Percentiles rank a stretch among this genome's conserved stretches.
Conservation (phyloP, 2,329 filamentous ascomycete species). For the Esteya vermicola region DNA sequence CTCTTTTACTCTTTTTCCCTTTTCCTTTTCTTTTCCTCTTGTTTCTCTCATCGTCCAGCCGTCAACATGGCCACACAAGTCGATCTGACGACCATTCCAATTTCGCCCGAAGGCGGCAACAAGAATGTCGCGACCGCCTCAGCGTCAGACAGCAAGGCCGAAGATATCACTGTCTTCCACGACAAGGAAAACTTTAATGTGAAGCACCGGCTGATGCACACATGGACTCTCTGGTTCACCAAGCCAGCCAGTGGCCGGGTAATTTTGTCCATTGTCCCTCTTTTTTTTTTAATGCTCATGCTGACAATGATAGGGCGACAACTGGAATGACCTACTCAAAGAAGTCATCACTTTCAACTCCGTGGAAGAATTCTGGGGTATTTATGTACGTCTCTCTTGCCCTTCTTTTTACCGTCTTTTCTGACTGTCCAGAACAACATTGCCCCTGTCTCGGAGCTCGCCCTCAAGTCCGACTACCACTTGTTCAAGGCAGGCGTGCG, state of each 20-base stretch:
- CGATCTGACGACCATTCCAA: conserved; percentile 53
- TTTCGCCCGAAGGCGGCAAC: conserved; percentile 49
- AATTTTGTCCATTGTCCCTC: conserved; percentile 13
- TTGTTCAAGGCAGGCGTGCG: conserved; percentile 96
- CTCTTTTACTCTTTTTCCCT: no score
- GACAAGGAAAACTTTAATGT: conserved; percentile 99
- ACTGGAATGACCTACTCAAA: conserved; percentile 97
- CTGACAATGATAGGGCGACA: conserved; percentile 55
- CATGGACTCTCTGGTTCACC: conserved; percentile 99
- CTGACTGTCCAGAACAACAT: conserved; percentile 75
- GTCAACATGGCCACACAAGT: conserved; percentile 37
- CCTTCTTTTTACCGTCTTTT: not conserved
- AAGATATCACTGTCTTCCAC: conserved; percentile 88
- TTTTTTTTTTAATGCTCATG: not conserved
- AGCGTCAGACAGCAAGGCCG: conserved; percentile 29
- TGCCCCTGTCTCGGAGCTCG: conserved; percentile 84
- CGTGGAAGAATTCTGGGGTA: conserved; percentile 98
- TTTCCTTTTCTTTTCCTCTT: not conserved
- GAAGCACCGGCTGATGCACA: conserved; percentile 94
- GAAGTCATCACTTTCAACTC: conserved; percentile 98
- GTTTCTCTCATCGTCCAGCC: not conserved
- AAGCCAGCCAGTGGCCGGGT: conserved; percentile 96
- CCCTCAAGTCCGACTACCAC: conserved; percentile 97
- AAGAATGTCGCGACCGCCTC: conserved; percentile 31
- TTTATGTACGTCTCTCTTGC: conserved; percentile 60